These are phyloP conservation scores for Platanthera zijinensis DNA, from an alignment of 106 monocot species.

Conservation along the genomic window DNA sequence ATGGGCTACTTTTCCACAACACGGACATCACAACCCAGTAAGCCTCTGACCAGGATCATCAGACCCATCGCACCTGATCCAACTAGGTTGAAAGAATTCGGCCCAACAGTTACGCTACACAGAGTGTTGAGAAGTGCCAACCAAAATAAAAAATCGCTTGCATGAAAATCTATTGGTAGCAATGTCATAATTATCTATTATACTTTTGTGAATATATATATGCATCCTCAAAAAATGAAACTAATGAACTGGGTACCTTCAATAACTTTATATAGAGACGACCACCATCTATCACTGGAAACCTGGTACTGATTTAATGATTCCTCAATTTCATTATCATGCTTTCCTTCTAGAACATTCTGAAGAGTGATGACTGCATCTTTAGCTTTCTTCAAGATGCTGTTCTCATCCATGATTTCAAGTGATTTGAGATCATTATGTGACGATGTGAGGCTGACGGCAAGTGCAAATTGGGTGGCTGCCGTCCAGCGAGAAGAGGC, in stretches of 20 bases:
- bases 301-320: slow-evolving; percentile 55
- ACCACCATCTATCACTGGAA: slow-evolving; percentile 88
- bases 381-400: slow-evolving; percentile 75
- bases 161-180: too few relatives aligned
- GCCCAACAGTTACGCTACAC: too few relatives aligned
- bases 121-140: too few relatives aligned
- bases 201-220: too few relatives aligned
- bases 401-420: slow-evolving; percentile 53
- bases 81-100: too few relatives aligned
- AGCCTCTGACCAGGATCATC: too few relatives aligned
- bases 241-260: slow-evolving; percentile 52
- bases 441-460: slow-evolving; percentile 67
- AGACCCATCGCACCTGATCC: too few relatives aligned
- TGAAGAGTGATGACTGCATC: slow-evolving; percentile 93
- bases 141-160: too few relatives aligned
- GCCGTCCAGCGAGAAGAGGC: slow-evolving; percentile 86
- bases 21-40: too few relatives aligned
- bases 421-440: slow-evolving; percentile 60
- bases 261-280: slow-evolving; percentile 84
- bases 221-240: too few relatives aligned
- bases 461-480: slow-evolving; percentile 89
- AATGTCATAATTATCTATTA: too few relatives aligned
- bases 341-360: slow-evolving; percentile 83
- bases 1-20: too few relatives aligned
- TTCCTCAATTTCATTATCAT: slow-evolving; percentile 57